Evolutionary conservation across 1,284 basidiomycete species (phyloP).

Genomic region (Fomitiporia mediterranea): DNA sequence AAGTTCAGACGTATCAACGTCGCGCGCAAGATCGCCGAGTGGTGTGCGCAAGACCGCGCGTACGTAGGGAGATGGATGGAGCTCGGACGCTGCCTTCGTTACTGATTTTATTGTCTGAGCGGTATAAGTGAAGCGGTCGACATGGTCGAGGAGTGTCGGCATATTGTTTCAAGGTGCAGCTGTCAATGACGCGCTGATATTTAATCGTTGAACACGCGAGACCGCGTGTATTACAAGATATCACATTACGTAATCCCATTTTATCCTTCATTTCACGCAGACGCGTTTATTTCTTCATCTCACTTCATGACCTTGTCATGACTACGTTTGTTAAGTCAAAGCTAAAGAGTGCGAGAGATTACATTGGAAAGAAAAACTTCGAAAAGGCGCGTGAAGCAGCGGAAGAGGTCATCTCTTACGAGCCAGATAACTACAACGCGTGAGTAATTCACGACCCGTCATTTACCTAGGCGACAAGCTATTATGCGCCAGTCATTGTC

Average conservation of each 20-base stretch:
- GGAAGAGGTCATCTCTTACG: slow-evolving; percentile 62
- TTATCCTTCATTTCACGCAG: too few relatives aligned
- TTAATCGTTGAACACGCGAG: too few relatives aligned
- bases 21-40: slow-evolving; percentile 63
- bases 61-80: slow-evolving; percentile 13
- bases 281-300: too few relatives aligned
- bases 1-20: slow-evolving; percentile 60
- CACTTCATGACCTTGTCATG: too few relatives aligned
- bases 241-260: too few relatives aligned
- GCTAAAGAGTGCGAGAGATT: slow-evolving; percentile 78
- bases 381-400: slow-evolving; percentile 64
- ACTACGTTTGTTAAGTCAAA: slow-evolving; percentile 57
- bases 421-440: slow-evolving; percentile 79
- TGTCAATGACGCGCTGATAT: too few relatives aligned
- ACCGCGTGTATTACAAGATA: too few relatives aligned
- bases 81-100: background rate
- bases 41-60: slow-evolving; percentile 55
- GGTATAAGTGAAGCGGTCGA: slow-evolving; percentile 20
- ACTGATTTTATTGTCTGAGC: slow-evolving; percentile 11
- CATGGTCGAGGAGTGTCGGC: slow-evolving; percentile 17
- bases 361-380: slow-evolving; percentile 74
- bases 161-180: slow-evolving; percentile 1
- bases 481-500: background rate
- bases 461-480: background rate
- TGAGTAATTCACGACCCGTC: slow-evolving; percentile 45